Evolutionary conservation across 805 yeast species (phyloP).

Genomic region (Cyberlindnera nakhonratchasimensis): DNA sequence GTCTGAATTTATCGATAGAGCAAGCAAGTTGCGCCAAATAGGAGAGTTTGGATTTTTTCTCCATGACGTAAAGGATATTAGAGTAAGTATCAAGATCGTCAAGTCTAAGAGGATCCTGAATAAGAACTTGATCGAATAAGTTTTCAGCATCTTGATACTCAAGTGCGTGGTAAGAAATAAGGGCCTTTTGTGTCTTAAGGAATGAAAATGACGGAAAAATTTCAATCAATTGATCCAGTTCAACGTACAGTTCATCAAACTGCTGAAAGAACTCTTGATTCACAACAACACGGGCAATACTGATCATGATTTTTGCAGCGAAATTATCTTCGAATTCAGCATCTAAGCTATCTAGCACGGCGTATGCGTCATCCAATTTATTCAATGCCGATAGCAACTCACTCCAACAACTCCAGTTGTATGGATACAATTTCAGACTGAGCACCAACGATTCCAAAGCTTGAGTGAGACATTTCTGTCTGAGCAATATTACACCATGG

Average conservation of each 20-base stretch:
- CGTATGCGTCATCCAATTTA: conserved; percentile 56
- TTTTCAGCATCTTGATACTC: conserved; percentile 80
- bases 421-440: conserved; percentile 68
- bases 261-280: conserved; percentile 77
- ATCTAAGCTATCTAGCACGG: conserved; percentile 22
- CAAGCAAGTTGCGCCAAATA: conserved; percentile 83
- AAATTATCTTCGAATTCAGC: conserved; percentile 17
- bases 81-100: conserved; percentile 93
- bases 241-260: conserved; percentile 47
- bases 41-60: conserved; percentile 78
- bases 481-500: conserved; percentile 62
- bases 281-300: conserved; percentile 22
- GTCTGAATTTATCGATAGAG: conserved; percentile 78
- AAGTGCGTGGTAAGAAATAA: conserved; percentile 76
- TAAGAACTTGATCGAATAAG: conserved; percentile 70
- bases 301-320: conserved; percentile 14
- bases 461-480: conserved; percentile 52
- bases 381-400: conserved; percentile 65
- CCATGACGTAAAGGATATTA: conserved; percentile 93
- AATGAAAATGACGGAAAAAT: conserved; percentile 73
- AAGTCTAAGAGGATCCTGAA: conserved; percentile 75
- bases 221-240: conserved; percentile 44
- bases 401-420: conserved; percentile 92
- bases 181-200: conserved; percentile 76
- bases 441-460: conserved; percentile 62